Conservation (phyloP, 371 early-diverging fungal genomes). For the Funneliformis caledonium region DNA sequence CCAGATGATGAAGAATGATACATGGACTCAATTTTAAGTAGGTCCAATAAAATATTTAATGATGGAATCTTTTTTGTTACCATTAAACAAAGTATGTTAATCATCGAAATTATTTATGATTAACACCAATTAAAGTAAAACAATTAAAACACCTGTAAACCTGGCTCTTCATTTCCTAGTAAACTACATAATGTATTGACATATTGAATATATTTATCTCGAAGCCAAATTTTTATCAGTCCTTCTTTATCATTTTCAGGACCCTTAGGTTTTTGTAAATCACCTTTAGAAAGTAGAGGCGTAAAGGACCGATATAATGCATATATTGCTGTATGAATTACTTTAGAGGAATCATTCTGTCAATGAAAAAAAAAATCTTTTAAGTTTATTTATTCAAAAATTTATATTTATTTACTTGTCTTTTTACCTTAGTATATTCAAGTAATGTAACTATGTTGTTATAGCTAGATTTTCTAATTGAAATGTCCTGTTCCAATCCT, state of each 20-base stretch:
- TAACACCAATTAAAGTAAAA: background rate
- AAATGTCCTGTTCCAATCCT: constrained; percentile 56
- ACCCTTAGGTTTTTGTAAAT: constrained; percentile 56
- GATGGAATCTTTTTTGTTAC: constrained; percentile 54
- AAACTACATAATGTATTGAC: constrained; percentile 54
- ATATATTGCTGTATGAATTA: constrained; percentile 69
- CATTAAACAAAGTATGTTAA: background rate
- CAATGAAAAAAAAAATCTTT: background rate
- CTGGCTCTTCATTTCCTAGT: constrained; percentile 67
- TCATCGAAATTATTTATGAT: too few species aligned
- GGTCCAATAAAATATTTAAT: constrained; percentile 64
- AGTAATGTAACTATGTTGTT: constrained; percentile 65
- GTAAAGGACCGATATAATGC: constrained; percentile 75
- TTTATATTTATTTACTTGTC: constrained; percentile 37
- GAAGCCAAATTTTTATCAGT: constrained; percentile 75
- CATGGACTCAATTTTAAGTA: constrained; percentile 68
- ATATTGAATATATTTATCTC: constrained; percentile 70
- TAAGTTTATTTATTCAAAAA: background rate
- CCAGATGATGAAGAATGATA: constrained; percentile 46
- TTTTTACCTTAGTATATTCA: constrained; percentile 52
- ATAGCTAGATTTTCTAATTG: constrained; percentile 59
- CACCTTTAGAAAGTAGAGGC: constrained; percentile 66
- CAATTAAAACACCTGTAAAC: constrained; percentile 64
- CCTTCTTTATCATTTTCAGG: constrained; percentile 50
- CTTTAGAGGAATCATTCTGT: constrained; percentile 51